A percentile compares a stretch with the other conserved stretches of the same genome.
Evolutionary conservation across 441 rosid genomes (phyloP).

Genomic region (Geranium incanum): DNA sequence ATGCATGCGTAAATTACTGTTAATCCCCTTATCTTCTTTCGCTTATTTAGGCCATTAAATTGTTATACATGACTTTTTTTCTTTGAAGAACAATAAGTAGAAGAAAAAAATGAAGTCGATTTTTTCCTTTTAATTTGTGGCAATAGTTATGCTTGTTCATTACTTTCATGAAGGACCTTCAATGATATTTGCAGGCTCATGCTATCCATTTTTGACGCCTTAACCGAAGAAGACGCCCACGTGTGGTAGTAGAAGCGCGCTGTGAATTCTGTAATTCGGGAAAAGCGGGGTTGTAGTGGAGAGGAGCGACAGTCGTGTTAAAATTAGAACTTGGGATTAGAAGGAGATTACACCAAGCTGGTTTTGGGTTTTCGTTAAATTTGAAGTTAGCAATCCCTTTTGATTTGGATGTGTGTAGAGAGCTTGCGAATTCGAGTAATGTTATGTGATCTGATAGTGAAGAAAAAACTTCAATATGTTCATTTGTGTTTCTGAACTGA

Average conservation of each 20-base stretch:
- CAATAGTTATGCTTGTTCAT: too few species aligned
- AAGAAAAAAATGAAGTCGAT: too few species aligned
- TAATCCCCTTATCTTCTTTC: constrained; percentile 1
- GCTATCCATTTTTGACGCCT: constrained; percentile 29
- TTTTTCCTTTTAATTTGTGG: too few species aligned
- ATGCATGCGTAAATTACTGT: background rate
- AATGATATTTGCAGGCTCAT: constrained; percentile 37
- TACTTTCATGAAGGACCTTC: too few species aligned
- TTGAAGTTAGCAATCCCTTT: too few species aligned
- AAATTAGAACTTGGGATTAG: background rate
- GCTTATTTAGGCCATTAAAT: background rate
- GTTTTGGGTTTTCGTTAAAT: background rate
- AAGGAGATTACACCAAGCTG: constrained; percentile 1
- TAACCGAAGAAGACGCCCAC: constrained; percentile 31
- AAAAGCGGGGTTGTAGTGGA: constrained; percentile 17
- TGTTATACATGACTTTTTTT: background rate
- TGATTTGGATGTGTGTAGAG: too few species aligned
- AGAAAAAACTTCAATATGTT: too few species aligned
- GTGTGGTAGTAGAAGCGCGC: background rate
- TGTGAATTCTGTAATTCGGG: constrained; percentile 4
- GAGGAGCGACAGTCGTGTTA: background rate
- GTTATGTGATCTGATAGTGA: too few species aligned
- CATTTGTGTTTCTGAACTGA: too few species aligned
- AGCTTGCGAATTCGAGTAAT: too few species aligned
- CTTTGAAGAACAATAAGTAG: too few species aligned